A percentile compares a stretch with the other conserved stretches of the same genome.
These are phyloP conservation scores for Chenopodium suecicum DNA, from an alignment of 148 eudicot genomes.

Conservation along the genomic window DNA sequence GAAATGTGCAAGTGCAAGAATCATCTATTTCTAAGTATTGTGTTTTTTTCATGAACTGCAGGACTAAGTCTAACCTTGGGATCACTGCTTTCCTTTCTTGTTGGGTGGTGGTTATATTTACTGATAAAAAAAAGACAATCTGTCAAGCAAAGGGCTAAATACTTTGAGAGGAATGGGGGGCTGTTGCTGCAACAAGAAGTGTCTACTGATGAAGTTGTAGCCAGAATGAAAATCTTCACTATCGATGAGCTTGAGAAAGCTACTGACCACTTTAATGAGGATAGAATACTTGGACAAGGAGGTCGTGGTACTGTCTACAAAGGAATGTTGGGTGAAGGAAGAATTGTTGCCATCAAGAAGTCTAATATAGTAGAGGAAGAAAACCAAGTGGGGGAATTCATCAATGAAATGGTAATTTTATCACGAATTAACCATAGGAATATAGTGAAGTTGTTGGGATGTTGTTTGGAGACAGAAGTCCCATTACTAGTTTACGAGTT, in stretches of 20 bases:
- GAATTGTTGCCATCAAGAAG: constrained; percentile 30
- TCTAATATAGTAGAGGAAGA: constrained; percentile 6
- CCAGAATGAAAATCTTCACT: constrained; percentile 20
- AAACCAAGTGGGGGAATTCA: constrained; percentile 18
- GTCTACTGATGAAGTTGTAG: constrained; percentile 14
- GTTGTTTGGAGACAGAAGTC: constrained; percentile 32
- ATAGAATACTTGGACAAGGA: constrained; percentile 24
- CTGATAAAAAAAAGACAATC: background rate
- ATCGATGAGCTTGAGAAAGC: constrained; percentile 19
- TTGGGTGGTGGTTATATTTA: background rate
- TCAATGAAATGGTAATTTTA: constrained; percentile 27
- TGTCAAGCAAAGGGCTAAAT: background rate
- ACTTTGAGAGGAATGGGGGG: constrained; percentile 29
- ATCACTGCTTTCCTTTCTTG: background rate
- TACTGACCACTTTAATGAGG: constrained; percentile 22
- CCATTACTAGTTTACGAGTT: constrained; percentile 32
- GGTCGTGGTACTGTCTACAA: constrained; percentile 32
- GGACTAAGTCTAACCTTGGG: background rate
- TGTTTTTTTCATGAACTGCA: background rate
- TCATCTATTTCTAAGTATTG: background rate
- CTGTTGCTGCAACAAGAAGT: constrained; percentile 19
- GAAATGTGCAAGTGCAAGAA: too few relatives aligned
- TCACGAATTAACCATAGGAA: constrained; percentile 31
- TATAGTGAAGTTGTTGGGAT: constrained; percentile 29
- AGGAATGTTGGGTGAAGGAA: constrained; percentile 26